phyloP scores from a whole-genome alignment of 805 yeast genomes.

The Ascoidea tarda region DNA sequence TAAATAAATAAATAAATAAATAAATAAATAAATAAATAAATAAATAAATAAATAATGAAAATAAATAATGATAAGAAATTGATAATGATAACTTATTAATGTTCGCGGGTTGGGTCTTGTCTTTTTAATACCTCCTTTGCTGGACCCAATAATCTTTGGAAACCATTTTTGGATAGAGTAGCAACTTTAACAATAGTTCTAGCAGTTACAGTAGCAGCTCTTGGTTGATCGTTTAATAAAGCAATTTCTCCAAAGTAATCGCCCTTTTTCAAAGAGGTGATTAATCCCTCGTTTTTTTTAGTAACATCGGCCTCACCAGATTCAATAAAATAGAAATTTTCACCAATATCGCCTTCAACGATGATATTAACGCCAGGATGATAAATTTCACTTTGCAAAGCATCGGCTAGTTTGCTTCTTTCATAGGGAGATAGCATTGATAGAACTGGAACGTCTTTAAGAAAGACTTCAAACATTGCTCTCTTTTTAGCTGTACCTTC shows the following conservation, averaged over 20 bases:
- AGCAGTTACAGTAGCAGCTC: constrained; percentile 89
- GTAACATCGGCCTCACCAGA: constrained; percentile 71
- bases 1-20: too few relatives aligned
- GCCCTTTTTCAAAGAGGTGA: constrained; percentile 55
- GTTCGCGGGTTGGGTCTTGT: constrained; percentile 61
- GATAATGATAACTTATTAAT: constrained; percentile 2
- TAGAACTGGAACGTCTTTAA: constrained; percentile 76
- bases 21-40: too few relatives aligned
- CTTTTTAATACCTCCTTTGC: constrained; percentile 78
- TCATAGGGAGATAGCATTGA: constrained; percentile 57
- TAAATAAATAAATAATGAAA: too few relatives aligned
- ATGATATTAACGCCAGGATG: constrained; percentile 64
- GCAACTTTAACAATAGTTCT: constrained; percentile 68
- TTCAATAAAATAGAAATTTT: constrained; percentile 60
- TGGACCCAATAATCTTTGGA: constrained; percentile 88
- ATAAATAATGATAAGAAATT: too few relatives aligned
- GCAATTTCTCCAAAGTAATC: constrained; percentile 97
- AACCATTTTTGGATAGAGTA: constrained; percentile 84
- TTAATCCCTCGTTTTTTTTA: constrained; percentile 42
- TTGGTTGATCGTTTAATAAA: constrained; percentile 75
- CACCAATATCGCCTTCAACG: constrained; percentile 77
- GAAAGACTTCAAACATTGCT: constrained; percentile 76
- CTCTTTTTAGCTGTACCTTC: constrained; percentile 89
- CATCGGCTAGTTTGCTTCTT: constrained; percentile 88
- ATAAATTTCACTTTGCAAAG: constrained; percentile 66